Evolutionary conservation across 2,329 filamentous ascomycete genomes (phyloP).

Genomic region (Teratosphaeria gauchensis): DNA sequence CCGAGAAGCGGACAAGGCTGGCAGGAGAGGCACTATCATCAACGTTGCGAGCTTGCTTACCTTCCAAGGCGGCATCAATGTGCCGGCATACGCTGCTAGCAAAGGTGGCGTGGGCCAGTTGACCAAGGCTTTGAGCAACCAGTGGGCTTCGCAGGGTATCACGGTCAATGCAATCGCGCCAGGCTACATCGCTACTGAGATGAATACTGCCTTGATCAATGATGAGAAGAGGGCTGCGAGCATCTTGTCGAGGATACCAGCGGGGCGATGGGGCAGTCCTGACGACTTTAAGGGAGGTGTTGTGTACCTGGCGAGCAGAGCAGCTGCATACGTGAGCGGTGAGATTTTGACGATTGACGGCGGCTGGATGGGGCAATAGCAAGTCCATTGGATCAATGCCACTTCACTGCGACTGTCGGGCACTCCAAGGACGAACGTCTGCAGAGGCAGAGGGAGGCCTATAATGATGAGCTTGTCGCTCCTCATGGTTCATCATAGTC

Average conservation of each 20-base stretch:
- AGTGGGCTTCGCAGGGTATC: slow-evolving; percentile 72
- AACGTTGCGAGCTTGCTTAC: slow-evolving; percentile 74
- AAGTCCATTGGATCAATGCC: neutral
- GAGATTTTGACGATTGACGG: slow-evolving; percentile 79
- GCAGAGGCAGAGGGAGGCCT: too few species aligned
- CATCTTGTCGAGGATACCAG: slow-evolving; percentile 73
- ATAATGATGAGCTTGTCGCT: too few species aligned
- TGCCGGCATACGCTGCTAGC: slow-evolving; percentile 76
- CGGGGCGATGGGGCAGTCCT: slow-evolving; percentile 69
- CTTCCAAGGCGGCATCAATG: slow-evolving; percentile 80
- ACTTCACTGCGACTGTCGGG: neutral
- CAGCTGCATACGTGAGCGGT: slow-evolving; percentile 73
- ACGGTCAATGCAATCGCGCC: slow-evolving; percentile 84
- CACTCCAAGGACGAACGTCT: neutral
- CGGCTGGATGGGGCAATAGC: slow-evolving; percentile 76
- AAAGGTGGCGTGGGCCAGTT: slow-evolving; percentile 80
- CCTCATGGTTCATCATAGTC: too few species aligned
- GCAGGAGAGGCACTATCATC: slow-evolving; percentile 62
- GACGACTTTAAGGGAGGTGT: slow-evolving; percentile 82
- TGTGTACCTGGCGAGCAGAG: slow-evolving; percentile 66
- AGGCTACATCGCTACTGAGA: slow-evolving; percentile 83
- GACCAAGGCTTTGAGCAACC: slow-evolving; percentile 76
- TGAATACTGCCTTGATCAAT: slow-evolving; percentile 75
- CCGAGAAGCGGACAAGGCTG: slow-evolving; percentile 39
- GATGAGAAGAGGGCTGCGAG: slow-evolving; percentile 59